Base-by-base conservation (phyloP, 1,284 basidiomycete species). In the Trichosporon coremiiforme region DNA sequence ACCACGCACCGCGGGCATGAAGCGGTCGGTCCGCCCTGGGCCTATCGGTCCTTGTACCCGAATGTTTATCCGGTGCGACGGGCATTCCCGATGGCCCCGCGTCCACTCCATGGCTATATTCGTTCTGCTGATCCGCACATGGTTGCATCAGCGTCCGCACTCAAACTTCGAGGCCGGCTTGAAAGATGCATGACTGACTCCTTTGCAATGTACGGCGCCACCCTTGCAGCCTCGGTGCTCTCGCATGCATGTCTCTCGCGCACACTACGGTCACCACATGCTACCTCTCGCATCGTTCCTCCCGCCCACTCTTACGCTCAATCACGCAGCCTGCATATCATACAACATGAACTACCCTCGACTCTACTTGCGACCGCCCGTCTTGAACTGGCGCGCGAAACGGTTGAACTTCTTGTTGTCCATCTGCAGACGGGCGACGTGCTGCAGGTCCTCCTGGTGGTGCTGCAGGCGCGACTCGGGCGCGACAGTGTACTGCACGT, bases 331-430 rank as follows among this genome's bases (percentile, higher is more conserved):
- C 31, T 62, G 57, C 57, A 62, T 62, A 62, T 62, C 31, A 35
- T 62, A 62, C 57, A 62, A 62, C 57, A 62, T 62, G 15, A 33
- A n/a, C 29, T 62, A 62, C 57, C 7, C 57, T 62, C 29, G 6
- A 31, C 29, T n/a, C 57, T 62, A 50, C 64, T 65, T 35, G 45
- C 41, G 64, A 3, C 66, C 65, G 35, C 65, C 66, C 29, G 55
- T 31, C 71, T 76, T 77, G 72, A 82, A 75, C 73, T 80, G 78
- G 73, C 80, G 75, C 17, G 80, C 79, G 65, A 82, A 82, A 60
- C 76, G 77, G 75, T 82, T 81, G 75, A 82, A 82, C 71, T 81
- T 81, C 57, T 71, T 75, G 71, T 82, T 82, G 70, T 82, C 81
- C 73, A 68, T 70, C 68, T 80, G 79, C 64, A 81, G 75, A 55